These are phyloP conservation scores for Amaranthus cruentus DNA, from an alignment of 148 eudicot species.

Conservation along the genomic window DNA sequence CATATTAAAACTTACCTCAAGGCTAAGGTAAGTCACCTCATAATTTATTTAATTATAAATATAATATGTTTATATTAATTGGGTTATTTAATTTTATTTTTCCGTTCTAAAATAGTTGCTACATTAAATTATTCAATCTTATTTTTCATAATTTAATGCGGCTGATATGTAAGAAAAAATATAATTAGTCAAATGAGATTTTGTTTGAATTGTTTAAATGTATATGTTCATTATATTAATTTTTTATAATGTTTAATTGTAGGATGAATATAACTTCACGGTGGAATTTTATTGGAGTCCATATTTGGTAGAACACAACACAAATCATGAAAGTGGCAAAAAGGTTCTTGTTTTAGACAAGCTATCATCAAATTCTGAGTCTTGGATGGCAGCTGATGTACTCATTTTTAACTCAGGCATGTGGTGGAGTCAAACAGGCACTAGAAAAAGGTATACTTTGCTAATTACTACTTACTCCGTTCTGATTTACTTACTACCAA, in stretches of 20 bases:
- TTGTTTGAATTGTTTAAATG: too few species aligned
- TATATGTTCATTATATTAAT: too few species aligned
- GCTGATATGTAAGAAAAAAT: too few species aligned
- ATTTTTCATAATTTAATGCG: too few species aligned
- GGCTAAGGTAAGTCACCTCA: constrained; percentile 27
- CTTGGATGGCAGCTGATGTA: constrained; percentile 52
- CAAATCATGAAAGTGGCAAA: constrained; percentile 26
- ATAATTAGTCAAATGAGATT: too few species aligned
- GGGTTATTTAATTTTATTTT: not conserved
- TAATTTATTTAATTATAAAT: not conserved
- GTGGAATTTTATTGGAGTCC: constrained; percentile 67
- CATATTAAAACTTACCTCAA: constrained; percentile 25
- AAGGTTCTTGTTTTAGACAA: constrained; percentile 39
- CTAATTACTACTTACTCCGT: too few species aligned
- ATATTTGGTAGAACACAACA: constrained; percentile 35
- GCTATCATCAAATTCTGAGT: constrained; percentile 20
- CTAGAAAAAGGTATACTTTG: constrained; percentile 29
- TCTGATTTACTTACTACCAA: too few species aligned
- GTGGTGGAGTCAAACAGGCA: constrained; percentile 49
- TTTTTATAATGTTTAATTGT: not conserved
- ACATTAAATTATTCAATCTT: too few species aligned
- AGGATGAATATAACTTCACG: constrained; percentile 47
- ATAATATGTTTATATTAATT: not conserved
- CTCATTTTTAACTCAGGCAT: constrained; percentile 57
- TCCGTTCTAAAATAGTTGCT: too few species aligned